Conservation (phyloP, 2,329 filamentous ascomycete species). For the Phoma herbarum region DNA sequence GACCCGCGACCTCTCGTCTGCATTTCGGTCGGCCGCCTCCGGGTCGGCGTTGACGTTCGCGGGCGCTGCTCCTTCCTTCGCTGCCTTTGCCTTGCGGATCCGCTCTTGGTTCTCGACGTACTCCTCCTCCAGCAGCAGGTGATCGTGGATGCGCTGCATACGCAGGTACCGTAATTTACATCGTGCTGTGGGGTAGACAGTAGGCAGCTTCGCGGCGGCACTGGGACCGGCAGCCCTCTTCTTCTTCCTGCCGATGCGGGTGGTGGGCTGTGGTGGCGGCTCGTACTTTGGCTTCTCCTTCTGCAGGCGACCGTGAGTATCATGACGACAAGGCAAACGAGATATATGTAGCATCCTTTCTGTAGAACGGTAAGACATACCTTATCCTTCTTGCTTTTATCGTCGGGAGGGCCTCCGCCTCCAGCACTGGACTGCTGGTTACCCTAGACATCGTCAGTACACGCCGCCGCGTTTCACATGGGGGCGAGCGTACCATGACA, state of each 20-base stretch:
- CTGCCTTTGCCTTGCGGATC: constrained; percentile 86
- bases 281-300: constrained; percentile 99
- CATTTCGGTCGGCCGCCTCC: constrained; percentile 85
- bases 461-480: constrained; percentile 37
- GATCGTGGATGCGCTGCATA: constrained; percentile 99
- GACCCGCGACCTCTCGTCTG: constrained; percentile 91
- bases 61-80: constrained; percentile 63
- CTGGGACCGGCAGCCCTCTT: constrained; percentile 93
- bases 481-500: constrained; percentile 46
- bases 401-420: constrained; percentile 72
- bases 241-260: constrained; percentile 97
- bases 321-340: constrained; percentile 11
- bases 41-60: constrained; percentile 65
- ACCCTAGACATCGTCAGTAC: constrained; percentile 63
- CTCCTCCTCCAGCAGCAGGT: constrained; percentile 94
- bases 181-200: constrained; percentile 92
- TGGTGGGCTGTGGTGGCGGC: constrained; percentile 94
- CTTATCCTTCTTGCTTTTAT: constrained; percentile 89
- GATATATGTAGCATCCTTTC: background rate
- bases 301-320: constrained; percentile 58
- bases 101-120: constrained; percentile 99
- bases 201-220: constrained; percentile 92
- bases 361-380: constrained; percentile 36
- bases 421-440: constrained; percentile 89
- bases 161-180: constrained; percentile 97